Base-by-base conservation (phyloP, 176 grass and related monocot genomes). In the Rhynchospora tenuis region DNA sequence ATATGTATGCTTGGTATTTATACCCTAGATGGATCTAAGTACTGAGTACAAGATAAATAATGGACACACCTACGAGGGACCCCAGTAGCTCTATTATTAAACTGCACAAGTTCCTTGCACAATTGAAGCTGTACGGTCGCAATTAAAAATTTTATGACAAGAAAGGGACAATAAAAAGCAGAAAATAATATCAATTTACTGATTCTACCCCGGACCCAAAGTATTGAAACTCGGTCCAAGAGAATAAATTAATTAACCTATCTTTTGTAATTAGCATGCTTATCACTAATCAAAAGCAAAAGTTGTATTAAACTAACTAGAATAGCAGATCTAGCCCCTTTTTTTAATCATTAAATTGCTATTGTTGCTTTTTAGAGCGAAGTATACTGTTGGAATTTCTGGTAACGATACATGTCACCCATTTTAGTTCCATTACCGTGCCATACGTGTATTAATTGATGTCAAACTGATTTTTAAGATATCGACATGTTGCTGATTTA, bases 211-310 rank as follows among this genome's bases (percentile, higher is more conserved):
- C 9, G 59, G 44, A 82, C 80, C 78, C 61, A 51, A 82, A 33
- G 80, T 68, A 22, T 82, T 67, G 80, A 67, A 51, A 19, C 59
- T 54, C 3, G 61, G 22, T 65, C 80, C 80, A 82, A 82, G 59
- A 82, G 20, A 66, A 52, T 68, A 65, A 44, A 51, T 65, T 64
- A 64, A 20, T 28, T 63, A 82, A 54, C 29, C 26, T 56, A 6
- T 55, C 23, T 17, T 77, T 82, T 52, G 59, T 28, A 82, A 82
- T 82, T 67, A 82, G 61, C 61, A 31, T 67, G 38, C 24, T 82
- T 19, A 68, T 51, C 80, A 82, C 80, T 64, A 82, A 82, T 82
- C 56, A 67, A 82, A 82, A 82, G 62, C 44, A 82, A 82, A 82
- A 82, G 80, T 19, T 66, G 2, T 3, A 82, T 82, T 82, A 66